Percentiles rank a stretch among this genome's conserved stretches.
Evolutionary conservation across 148 eudicot species (phyloP).

Genomic region (Limonium bicolor): DNA sequence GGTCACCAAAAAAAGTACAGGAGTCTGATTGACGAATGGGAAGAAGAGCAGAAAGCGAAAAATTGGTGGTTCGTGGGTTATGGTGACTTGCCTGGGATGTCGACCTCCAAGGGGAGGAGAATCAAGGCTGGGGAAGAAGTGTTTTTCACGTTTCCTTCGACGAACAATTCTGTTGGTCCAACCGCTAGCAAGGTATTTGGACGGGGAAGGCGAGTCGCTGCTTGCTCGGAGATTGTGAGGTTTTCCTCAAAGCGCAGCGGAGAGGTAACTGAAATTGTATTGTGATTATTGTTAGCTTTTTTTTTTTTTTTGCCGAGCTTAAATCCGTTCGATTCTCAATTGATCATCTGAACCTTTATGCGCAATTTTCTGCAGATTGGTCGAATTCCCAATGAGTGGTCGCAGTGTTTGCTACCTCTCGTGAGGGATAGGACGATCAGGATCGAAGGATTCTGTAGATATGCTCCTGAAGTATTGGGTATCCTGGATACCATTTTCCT

Average conservation of each 20-base stretch:
- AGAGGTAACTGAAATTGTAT: conserved; percentile 53
- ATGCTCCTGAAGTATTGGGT: conserved; percentile 31
- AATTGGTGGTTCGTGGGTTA: conserved; percentile 50
- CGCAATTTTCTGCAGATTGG: conserved; percentile 27
- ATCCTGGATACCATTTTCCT: conserved; percentile 43
- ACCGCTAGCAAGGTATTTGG: too few species aligned
- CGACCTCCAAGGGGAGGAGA: conserved; percentile 51
- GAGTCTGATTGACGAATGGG: too few species aligned
- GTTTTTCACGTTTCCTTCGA: conserved; percentile 16
- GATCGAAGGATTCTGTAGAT: conserved; percentile 39
- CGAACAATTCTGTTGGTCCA: conserved; percentile 17
- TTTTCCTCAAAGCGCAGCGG: conserved; percentile 47
- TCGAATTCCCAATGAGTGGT: conserved; percentile 63
- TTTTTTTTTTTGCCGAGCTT: neutral
- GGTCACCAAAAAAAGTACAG: too few species aligned
- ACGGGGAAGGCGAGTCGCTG: too few species aligned
- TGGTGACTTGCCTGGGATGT: conserved; percentile 27
- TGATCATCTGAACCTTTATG: neutral
- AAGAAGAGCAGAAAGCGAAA: too few species aligned
- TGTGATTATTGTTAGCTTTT: neutral
- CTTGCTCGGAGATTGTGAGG: conserved; percentile 36
- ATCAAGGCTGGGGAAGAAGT: conserved; percentile 46
- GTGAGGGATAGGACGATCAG: conserved; percentile 44
- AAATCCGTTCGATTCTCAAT: neutral
- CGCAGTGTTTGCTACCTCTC: conserved; percentile 57